Percentiles rank a stretch among this genome's conserved stretches.
Conservation (phyloP, 768 basidiomycete genomes). For the Mycena latifolia region DNA sequence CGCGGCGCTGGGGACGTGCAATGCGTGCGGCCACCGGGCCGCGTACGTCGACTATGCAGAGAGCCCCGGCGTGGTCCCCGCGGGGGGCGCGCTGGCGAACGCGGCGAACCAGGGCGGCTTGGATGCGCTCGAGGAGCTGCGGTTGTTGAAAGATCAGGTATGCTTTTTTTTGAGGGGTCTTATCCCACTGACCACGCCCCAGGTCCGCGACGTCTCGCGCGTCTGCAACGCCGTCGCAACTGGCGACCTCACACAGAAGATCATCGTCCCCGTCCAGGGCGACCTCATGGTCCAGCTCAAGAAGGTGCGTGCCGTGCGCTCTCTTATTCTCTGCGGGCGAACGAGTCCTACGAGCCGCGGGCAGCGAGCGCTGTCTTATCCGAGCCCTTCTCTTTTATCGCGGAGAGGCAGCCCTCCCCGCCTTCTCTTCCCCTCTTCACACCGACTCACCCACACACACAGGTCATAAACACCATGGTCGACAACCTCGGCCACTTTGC, state of each 20-base stretch:
- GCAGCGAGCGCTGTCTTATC: too few relatives aligned
- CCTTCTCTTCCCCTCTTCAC: too few relatives aligned
- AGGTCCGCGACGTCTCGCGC: conserved; percentile 77
- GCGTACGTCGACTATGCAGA: conserved; percentile 19
- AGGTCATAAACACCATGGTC: conserved; percentile 74
- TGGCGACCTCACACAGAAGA: conserved; percentile 78
- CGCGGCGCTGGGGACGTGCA: not conserved
- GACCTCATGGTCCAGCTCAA: conserved; percentile 80
- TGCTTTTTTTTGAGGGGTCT: not conserved
- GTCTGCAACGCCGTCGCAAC: conserved; percentile 80
- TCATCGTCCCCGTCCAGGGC: conserved; percentile 77
- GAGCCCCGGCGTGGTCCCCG: conserved; percentile 56
- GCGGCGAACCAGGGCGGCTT: conserved; percentile 71
- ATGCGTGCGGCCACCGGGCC: conserved; percentile 22
- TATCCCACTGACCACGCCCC: not conserved
- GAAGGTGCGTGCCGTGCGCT: conserved; percentile 40
- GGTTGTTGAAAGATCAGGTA: conserved; percentile 74
- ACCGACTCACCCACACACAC: too few relatives aligned
- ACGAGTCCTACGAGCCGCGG: too few relatives aligned
- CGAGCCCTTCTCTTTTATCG: too few relatives aligned
- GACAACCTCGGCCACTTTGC: conserved; percentile 62
- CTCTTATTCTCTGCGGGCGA: not conserved
- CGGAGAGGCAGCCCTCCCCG: too few relatives aligned
- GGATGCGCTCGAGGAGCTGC: conserved; percentile 77
- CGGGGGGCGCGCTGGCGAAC: conserved; percentile 66